Conservation (phyloP, 192 early-diverging fungal genomes). For the Backusella tuberculispora region DNA sequence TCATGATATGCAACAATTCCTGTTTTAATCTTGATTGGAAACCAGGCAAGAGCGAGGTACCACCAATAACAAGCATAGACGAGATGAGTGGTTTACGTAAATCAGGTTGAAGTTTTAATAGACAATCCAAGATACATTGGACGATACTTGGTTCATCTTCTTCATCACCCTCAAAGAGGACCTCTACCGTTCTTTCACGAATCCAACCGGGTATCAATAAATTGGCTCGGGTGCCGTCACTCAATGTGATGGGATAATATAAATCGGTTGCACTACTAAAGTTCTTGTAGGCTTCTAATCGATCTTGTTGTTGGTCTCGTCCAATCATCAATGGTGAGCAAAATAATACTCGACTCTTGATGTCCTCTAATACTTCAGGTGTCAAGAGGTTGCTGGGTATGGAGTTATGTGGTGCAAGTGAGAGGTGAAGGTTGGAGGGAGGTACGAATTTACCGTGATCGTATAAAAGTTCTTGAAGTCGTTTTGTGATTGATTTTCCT, state of each 20-base stretch:
- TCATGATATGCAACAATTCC: constrained; percentile 61
- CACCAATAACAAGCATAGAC: constrained; percentile 76
- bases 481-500: constrained; percentile 59
- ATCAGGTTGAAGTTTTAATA: constrained; percentile 71
- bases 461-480: constrained; percentile 63
- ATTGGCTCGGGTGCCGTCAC: constrained; percentile 45
- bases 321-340: constrained; percentile 52
- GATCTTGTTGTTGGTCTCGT: constrained; percentile 36
- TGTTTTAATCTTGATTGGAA: constrained; percentile 64
- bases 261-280: constrained; percentile 54
- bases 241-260: constrained; percentile 45
- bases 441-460: constrained; percentile 54
- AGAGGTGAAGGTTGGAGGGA: constrained; percentile 45
- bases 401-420: constrained; percentile 38
- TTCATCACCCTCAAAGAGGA: constrained; percentile 69
- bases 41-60: constrained; percentile 75
- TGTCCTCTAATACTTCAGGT: constrained; percentile 61
- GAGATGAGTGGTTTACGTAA: constrained; percentile 65
- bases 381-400: constrained; percentile 56
- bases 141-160: constrained; percentile 65
- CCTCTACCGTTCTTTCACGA: constrained; percentile 77
- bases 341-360: constrained; percentile 68
- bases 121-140: constrained; percentile 54
- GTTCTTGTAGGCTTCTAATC: constrained; percentile 48
- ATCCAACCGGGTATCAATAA: constrained; percentile 83